A percentile compares a stretch with the other conserved stretches of the same genome.
Conservation (phyloP, 768 basidiomycete genomes). For the Xerocomellus chrysenteron region DNA sequence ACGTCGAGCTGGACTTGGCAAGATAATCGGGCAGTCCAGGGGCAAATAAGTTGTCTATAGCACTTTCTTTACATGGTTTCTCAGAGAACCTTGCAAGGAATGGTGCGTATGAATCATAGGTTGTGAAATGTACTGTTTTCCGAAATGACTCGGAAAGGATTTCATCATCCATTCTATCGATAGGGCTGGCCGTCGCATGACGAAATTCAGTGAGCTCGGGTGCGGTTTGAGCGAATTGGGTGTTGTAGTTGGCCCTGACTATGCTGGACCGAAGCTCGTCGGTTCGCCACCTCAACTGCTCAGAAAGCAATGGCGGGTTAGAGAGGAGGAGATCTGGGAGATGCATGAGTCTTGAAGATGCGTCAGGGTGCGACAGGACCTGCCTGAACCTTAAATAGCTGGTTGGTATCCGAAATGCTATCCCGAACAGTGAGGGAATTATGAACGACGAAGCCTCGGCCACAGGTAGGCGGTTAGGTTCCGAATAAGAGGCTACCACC, state of each 20-base stretch:
- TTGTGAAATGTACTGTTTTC: conserved; percentile 10
- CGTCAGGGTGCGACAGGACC: neutral
- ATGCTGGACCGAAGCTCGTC: neutral
- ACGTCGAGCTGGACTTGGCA: conserved; percentile 17
- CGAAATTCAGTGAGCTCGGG: conserved; percentile 6
- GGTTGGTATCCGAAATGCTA: neutral
- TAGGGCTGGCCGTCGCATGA: neutral
- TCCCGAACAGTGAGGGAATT: neutral
- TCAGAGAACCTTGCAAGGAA: conserved; percentile 8
- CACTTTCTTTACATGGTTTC: conserved; percentile 1
- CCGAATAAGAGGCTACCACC: too few species aligned
- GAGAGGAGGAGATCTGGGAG: conserved; percentile 2
- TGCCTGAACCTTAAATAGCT: neutral
- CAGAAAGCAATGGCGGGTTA: neutral
- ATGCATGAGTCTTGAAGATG: neutral
- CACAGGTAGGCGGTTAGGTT: too few species aligned
- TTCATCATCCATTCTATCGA: neutral
- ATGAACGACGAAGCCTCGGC: too few species aligned
- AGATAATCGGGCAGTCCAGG: conserved; percentile 23
- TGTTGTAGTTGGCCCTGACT: neutral
- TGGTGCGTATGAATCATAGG: conserved; percentile 17
- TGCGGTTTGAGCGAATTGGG: conserved; percentile 4
- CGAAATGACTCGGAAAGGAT: conserved; percentile 8
- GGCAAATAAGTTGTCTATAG: conserved; percentile 9
- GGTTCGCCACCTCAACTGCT: neutral